Conservation (phyloP, 176 grass and related monocot species). For the Avena insularis region DNA sequence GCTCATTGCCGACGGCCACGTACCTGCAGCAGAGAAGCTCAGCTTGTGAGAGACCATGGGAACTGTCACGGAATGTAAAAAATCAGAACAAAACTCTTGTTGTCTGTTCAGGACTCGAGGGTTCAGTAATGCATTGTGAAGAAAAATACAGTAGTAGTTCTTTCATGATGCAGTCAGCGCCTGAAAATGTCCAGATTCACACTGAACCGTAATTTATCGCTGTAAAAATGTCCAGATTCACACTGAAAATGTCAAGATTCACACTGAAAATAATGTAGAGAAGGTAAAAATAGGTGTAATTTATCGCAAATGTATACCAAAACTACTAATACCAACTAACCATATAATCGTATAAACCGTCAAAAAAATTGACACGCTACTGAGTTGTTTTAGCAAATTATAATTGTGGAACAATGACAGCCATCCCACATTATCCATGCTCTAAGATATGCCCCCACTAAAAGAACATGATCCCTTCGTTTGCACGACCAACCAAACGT, state of each 20-base stretch:
- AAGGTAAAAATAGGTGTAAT: no score
- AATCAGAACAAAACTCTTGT: neutral
- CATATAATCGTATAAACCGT: neutral
- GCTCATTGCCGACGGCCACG: constrained; percentile 76
- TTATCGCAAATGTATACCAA: no score
- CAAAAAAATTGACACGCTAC: no score
- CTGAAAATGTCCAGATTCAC: neutral
- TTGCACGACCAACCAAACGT: neutral
- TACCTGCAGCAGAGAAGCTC: constrained; percentile 48
- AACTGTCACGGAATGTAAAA: neutral
- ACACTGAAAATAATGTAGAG: no score
- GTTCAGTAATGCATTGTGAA: neutral
- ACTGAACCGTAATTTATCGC: no score
- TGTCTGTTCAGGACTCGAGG: neutral
- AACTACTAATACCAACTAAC: neutral
- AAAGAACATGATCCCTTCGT: neutral
- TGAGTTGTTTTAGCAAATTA: no score
- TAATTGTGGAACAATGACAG: neutral
- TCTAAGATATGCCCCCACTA: neutral
- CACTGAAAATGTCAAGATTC: no score
- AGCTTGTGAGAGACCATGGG: neutral
- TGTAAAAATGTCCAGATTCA: no score
- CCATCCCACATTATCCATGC: constrained; percentile 15
- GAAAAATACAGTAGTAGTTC: neutral
- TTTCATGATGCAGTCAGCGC: neutral